Evolutionary conservation across 2,329 filamentous ascomycete genomes (phyloP), one percentile per base, ranked within the genome.

Genomic region (Zopfia rhizophila): DNA sequence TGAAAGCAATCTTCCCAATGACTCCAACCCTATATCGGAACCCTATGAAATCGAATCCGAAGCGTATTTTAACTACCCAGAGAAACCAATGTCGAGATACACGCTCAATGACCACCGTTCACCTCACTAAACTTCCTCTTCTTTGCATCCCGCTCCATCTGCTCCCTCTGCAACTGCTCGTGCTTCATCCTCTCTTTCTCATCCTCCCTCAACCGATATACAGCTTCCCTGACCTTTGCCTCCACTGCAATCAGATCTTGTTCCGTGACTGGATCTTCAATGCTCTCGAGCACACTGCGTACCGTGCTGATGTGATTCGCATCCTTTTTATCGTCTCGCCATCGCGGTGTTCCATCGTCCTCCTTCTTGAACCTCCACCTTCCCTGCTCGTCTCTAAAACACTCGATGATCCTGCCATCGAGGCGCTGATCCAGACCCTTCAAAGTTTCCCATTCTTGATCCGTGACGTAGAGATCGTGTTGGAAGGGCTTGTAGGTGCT

Each of bases 391-490:
- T 96, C 91, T 72, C 91, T 85, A 65, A 85, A 91, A 68, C 91
- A 97, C 74, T 99, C 94, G 42, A 97, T 88, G 49, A 99, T 89
- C 38, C 89, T 82, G 53, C 93, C 88, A 65, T 96, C 84, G n/a
- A 97, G 78, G 12, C 90, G 88, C 58, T 92, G 83, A 23, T 82
- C 76, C 39, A 92, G 75, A 2, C 74, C 70, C 72, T 96, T 97
- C 55, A 97, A 76, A 1, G 77, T 78, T 58, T 93, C 88, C 93
- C 94, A 97, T 69, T 97, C 92, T 1, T 82, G 75, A 8, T 86
- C 81, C 1, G 87, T 86, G 32, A 97, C 75, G 66, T 84, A 76
- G 60, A 96, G 82, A 25, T 56, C 48, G 24, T 82, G 78, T 11
- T 78, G 83, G 61, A 89, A 95, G 52, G 75, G 76, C 44, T 84